Evolutionary conservation across 163 green algal genomes (phyloP), one percentile per base, ranked within the genome.

Genomic region (Scenedesmus sp.): DNA sequence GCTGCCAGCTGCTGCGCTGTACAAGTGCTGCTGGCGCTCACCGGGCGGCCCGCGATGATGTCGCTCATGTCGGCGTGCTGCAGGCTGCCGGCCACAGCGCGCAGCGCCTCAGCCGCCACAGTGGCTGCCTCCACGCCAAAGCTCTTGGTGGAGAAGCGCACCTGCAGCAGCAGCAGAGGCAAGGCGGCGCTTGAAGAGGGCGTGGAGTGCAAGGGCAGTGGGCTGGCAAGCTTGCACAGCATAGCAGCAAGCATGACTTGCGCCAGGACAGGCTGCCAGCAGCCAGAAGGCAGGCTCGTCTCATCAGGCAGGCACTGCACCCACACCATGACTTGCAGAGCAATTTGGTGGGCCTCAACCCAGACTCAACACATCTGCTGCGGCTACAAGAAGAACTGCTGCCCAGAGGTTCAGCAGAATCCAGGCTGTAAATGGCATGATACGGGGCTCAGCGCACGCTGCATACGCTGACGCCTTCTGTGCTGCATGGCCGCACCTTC

Each of bases 141-240:
- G 92, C 96, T 98, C 92, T 99, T 99, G 86, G 95, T 99, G 94
- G 96, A 98, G 86, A 99, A 96, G 76, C 96, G 96, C 84, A 99
- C 96, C 96, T 98, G 66, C 79, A 81, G 66, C 81, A 82, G 55
- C 81, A 86, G 81, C 77, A 84, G 2, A 10, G 0, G 13, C 8
- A 55, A 15, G 16, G 6, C 34, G 55, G 64, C 13, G 56, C 16
- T 66, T 54, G 13, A 55, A 54, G 56, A 13, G 46, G 34, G 34
- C 34, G 34, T 46, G 46, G 5, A 4, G 3, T 7, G 23, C 23
- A 79, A 64, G 9, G 9, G 66, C 7, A 52, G 23, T 52, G 70
- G 46, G 23, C 3, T 13, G 3, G 18, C 67, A 77, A 79, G 23
- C 23, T 52, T 5, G 70, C 70, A 79, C 23, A 10, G 23, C 23